These are phyloP conservation scores for Trametes sp. DNA, from an alignment of 1,284 basidiomycete species.

Conservation along the genomic window DNA sequence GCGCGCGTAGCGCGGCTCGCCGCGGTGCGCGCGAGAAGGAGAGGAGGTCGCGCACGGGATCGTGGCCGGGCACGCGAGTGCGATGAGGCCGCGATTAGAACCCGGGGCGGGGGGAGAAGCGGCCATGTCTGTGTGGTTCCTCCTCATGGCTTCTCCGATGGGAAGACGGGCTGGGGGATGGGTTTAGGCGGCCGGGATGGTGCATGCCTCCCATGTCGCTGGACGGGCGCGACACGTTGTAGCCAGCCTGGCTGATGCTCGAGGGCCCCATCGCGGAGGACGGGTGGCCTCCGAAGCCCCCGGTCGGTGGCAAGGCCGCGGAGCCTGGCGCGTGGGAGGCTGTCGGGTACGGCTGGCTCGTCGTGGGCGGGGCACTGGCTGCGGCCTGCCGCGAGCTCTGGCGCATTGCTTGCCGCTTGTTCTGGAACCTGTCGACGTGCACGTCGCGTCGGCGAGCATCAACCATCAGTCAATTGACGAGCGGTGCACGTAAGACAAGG, in stretches of 20 bases:
- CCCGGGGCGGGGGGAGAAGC: slow-evolving; percentile 28
- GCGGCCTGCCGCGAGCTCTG: slow-evolving; percentile 74
- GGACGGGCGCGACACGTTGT: slow-evolving; percentile 27
- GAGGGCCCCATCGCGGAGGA: slow-evolving; percentile 25
- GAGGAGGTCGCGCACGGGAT: slow-evolving; percentile 10
- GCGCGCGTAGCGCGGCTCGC: slow-evolving; percentile 6
- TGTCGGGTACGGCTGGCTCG: slow-evolving; percentile 61
- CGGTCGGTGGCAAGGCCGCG: slow-evolving; percentile 24
- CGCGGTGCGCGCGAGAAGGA: slow-evolving; percentile 13
- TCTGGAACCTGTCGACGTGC: slow-evolving; percentile 74
- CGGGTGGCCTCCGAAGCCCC: slow-evolving; percentile 23
- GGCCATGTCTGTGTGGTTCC: slow-evolving; percentile 30
- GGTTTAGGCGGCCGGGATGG: slow-evolving; percentile 27
- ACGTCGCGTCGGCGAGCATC: slow-evolving; percentile 8
- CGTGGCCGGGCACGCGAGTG: slow-evolving; percentile 28
- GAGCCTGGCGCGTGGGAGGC: slow-evolving; percentile 43
- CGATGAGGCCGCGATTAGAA: slow-evolving; percentile 32
- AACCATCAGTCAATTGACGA: slow-evolving; percentile 13
- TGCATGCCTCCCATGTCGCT: slow-evolving; percentile 31
- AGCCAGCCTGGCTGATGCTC: slow-evolving; percentile 31
- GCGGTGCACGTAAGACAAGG: slow-evolving; percentile 23
- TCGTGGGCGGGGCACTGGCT: slow-evolving; percentile 47
- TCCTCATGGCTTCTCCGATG: slow-evolving; percentile 35
- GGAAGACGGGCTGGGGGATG: slow-evolving; percentile 34
- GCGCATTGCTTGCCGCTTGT: slow-evolving; percentile 82